A percentile compares a stretch with the other conserved stretches of the same genome.
These are phyloP conservation scores for Microascus cirrosus DNA, from an alignment of 2,329 filamentous ascomycete species.

Conservation along the genomic window DNA sequence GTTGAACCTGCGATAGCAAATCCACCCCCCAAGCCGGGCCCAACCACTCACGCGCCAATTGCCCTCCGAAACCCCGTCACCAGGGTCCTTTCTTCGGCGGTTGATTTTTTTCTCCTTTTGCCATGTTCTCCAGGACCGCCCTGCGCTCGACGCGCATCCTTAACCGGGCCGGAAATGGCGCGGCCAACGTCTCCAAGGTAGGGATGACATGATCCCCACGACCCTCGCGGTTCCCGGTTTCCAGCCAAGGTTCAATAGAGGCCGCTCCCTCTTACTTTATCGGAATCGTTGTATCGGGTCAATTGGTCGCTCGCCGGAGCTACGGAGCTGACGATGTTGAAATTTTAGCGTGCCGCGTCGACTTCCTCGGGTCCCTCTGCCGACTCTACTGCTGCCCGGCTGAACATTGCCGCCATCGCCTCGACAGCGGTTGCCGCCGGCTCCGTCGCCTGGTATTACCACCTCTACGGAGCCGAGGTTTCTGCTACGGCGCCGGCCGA, in stretches of 20 bases:
- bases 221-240: slow-evolving; percentile 1
- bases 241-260: slow-evolving; percentile 1
- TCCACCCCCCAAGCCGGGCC: not conserved
- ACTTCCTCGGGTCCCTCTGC: slow-evolving; percentile 58
- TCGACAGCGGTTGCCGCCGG: slow-evolving; percentile 80
- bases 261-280: not conserved
- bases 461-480: slow-evolving; percentile 81
- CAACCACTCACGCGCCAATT: slow-evolving; percentile 2
- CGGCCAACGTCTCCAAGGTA: slow-evolving; percentile 66
- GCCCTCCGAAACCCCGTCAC: slow-evolving; percentile 1
- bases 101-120: slow-evolving; percentile 28
- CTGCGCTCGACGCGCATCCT: slow-evolving; percentile 81
- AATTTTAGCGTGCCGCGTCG: slow-evolving; percentile 52
- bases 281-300: slow-evolving; percentile 1
- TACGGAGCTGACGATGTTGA: slow-evolving; percentile 2
- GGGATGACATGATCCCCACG: slow-evolving; percentile 5
- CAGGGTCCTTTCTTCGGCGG: slow-evolving; percentile 3
- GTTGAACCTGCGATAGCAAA: slow-evolving; percentile 2
- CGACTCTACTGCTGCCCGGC: slow-evolving; percentile 58
- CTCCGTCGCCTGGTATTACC: slow-evolving; percentile 93
- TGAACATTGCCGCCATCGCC: slow-evolving; percentile 77
- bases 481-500: slow-evolving; percentile 87
- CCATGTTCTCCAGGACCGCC: slow-evolving; percentile 89
- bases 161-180: slow-evolving; percentile 65
- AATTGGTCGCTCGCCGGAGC: not conserved